These are phyloP conservation scores for Aspergillus pseudoterreus DNA, from an alignment of 2,329 filamentous ascomycete genomes.

Conservation along the genomic window DNA sequence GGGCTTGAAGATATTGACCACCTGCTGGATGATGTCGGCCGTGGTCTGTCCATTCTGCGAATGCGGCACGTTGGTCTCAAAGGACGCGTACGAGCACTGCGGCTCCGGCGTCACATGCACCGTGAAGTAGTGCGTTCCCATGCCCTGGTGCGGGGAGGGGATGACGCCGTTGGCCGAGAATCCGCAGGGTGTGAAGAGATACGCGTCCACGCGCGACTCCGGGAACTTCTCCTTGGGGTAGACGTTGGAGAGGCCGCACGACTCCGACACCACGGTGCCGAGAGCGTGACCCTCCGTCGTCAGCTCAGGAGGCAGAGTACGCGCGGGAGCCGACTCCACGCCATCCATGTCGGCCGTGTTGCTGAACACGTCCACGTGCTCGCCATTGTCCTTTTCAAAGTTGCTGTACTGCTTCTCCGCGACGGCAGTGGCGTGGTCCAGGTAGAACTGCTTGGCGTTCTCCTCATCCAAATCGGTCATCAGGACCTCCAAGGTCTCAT, in stretches of 20 bases:
- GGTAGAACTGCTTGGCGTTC: slow-evolving; percentile 66
- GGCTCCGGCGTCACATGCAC: slow-evolving; percentile 98
- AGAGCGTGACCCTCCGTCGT: slow-evolving; percentile 92
- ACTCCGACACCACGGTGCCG: slow-evolving; percentile 86
- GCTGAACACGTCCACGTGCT: slow-evolving; percentile 71
- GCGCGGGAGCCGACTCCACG: slow-evolving; percentile 48
- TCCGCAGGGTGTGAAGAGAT: slow-evolving; percentile 92
- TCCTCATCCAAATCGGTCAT: slow-evolving; percentile 66
- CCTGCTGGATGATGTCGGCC: slow-evolving; percentile 85
- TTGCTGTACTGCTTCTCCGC: slow-evolving; percentile 77
- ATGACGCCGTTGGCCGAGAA: slow-evolving; percentile 97
- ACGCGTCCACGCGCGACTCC: slow-evolving; percentile 89
- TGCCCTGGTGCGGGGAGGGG: slow-evolving; percentile 63
- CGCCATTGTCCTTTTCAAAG: slow-evolving; percentile 58
- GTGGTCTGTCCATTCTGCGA: slow-evolving; percentile 84
- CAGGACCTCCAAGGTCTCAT: slow-evolving; percentile 58
- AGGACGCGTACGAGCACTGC: slow-evolving; percentile 94
- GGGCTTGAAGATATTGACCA: slow-evolving; percentile 92
- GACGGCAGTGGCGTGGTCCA: slow-evolving; percentile 82
- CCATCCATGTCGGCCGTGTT: slow-evolving; percentile 64
- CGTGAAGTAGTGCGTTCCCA: slow-evolving; percentile 85
- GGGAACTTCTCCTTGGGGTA: slow-evolving; percentile 86
- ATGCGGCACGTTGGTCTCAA: slow-evolving; percentile 95
- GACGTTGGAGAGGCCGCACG: slow-evolving; percentile 81
- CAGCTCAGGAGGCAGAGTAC: slow-evolving; percentile 64